Evolutionary conservation across 2,329 filamentous ascomycete genomes (phyloP).

Genomic region (Paecilomyces sp.): DNA sequence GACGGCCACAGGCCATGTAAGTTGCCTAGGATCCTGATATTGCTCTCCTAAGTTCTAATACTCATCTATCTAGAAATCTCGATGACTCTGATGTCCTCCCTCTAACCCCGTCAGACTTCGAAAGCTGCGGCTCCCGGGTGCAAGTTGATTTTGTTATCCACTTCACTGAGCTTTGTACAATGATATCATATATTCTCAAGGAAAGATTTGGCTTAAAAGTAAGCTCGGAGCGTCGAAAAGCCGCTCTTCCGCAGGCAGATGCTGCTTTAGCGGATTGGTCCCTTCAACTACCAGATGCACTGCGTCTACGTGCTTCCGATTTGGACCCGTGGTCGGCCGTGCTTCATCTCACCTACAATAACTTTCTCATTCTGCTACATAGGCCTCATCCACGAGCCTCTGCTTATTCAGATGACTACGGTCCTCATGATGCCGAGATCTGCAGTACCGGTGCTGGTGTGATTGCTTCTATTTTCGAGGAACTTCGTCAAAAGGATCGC

Average conservation of each 20-base stretch:
- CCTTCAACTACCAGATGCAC: constrained; percentile 31
- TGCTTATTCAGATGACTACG: constrained; percentile 37
- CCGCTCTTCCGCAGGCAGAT: constrained; percentile 34
- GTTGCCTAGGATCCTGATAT: constrained; percentile 2
- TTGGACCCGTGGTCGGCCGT: constrained; percentile 39
- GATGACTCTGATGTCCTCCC: constrained; percentile 46
- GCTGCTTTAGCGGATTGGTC: constrained; percentile 37
- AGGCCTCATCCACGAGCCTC: constrained; percentile 37
- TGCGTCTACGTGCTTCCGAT: constrained; percentile 33
- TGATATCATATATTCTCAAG: constrained; percentile 40
- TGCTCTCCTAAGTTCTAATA: background rate
- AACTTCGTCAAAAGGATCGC: constrained; percentile 33
- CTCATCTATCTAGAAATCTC: constrained; percentile 28
- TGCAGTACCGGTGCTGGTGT: constrained; percentile 39
- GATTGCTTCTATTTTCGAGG: constrained; percentile 39
- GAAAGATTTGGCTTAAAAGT: constrained; percentile 35
- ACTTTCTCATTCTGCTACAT: constrained; percentile 39
- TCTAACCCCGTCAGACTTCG: constrained; percentile 40
- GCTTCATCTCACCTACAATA: constrained; percentile 40
- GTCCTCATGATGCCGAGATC: constrained; percentile 39
- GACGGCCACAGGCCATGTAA: constrained; percentile 46
- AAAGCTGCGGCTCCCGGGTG: constrained; percentile 39
- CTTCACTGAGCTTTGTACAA: constrained; percentile 44
- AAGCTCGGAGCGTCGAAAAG: constrained; percentile 33
- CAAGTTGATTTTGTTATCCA: constrained; percentile 41